phyloP scores from a whole-genome alignment of 2,329 filamentous ascomycete genomes.

The Xylaria sp. region DNA sequence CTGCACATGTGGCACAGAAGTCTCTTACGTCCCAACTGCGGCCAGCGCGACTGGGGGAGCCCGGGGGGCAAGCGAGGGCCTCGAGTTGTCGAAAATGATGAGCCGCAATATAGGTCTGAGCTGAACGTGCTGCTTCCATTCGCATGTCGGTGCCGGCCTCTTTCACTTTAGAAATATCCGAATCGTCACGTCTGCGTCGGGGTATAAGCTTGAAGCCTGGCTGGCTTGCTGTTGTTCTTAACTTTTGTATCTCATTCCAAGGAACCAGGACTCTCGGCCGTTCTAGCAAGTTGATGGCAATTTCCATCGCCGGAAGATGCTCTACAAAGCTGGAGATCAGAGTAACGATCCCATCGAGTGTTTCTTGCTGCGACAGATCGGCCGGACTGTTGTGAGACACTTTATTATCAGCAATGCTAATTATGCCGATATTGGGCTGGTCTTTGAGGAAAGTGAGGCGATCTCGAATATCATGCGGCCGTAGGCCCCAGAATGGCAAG shows the following conservation, averaged over 20 bases:
- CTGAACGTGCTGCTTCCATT: slow-evolving; percentile 9
- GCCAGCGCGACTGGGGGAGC: slow-evolving; percentile 67
- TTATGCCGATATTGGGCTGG: slow-evolving; percentile 58
- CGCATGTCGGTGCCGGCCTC: slow-evolving; percentile 14
- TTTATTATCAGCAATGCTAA: slow-evolving; percentile 73
- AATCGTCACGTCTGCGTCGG: slow-evolving; percentile 51
- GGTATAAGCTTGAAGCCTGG: slow-evolving; percentile 61
- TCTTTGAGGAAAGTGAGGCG: slow-evolving; percentile 58
- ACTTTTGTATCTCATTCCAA: slow-evolving; percentile 67
- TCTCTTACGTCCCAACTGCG: slow-evolving; percentile 72
- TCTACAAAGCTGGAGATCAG: slow-evolving; percentile 79
- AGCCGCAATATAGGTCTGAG: slow-evolving; percentile 41
- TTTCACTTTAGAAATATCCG: slow-evolving; percentile 20
- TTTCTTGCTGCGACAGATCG: slow-evolving; percentile 49
- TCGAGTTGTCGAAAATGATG: slow-evolving; percentile 49
- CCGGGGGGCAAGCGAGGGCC: slow-evolving; percentile 68
- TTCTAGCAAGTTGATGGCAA: slow-evolving; percentile 84
- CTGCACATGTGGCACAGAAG: slow-evolving; percentile 72
- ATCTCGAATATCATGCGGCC: slow-evolving; percentile 74
- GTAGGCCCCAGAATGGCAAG: slow-evolving; percentile 79
- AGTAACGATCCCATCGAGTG: slow-evolving; percentile 61
- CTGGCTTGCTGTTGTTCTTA: slow-evolving; percentile 47
- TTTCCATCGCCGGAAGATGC: slow-evolving; percentile 82
- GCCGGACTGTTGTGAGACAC: slow-evolving; percentile 57
- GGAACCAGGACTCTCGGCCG: slow-evolving; percentile 78